A percentile compares a stretch with the other conserved stretches of the same genome.
These are phyloP conservation scores for Tylopilus sp. DNA, from an alignment of 768 basidiomycete species.

Conservation along the genomic window DNA sequence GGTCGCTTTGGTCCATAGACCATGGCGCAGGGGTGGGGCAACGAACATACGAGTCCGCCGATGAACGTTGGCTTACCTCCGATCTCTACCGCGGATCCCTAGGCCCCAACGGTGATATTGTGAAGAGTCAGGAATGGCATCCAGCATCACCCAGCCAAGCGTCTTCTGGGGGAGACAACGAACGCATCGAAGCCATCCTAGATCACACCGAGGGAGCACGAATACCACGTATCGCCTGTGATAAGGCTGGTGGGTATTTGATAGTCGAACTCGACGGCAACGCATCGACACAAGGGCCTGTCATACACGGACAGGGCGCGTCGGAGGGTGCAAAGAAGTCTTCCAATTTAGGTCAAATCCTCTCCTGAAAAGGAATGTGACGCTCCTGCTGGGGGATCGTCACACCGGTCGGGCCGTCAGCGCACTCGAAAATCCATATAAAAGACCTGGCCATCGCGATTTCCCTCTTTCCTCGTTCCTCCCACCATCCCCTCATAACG, in stretches of 20 bases:
- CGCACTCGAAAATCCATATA: constrained; percentile 34
- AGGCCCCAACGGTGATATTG: constrained; percentile 20
- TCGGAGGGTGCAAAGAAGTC: constrained; percentile 28
- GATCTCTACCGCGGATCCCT: constrained; percentile 25
- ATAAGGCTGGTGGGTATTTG: constrained; percentile 16
- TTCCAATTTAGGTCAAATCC: constrained; percentile 29
- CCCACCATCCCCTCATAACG: constrained; percentile 35
- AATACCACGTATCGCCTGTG: not conserved
- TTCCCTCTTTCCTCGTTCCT: constrained; percentile 38
- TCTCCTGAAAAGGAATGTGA: constrained; percentile 33
- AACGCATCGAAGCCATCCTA: not conserved
- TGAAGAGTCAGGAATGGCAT: constrained; percentile 22
- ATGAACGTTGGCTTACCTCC: not conserved
- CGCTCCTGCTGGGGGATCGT: constrained; percentile 28
- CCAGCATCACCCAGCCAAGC: constrained; percentile 1
- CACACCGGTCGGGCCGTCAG: constrained; percentile 24
- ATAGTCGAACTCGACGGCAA: constrained; percentile 21
- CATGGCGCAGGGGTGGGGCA: too few species aligned
- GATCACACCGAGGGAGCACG: not conserved
- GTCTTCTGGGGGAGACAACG: not conserved
- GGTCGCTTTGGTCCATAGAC: too few species aligned
- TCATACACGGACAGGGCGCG: constrained; percentile 22
- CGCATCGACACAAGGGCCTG: constrained; percentile 24
- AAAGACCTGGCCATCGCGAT: constrained; percentile 20
- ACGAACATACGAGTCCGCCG: not conserved